These are phyloP conservation scores for Clitopilus hobsonii DNA, from an alignment of 768 basidiomycete genomes.

Conservation along the genomic window DNA sequence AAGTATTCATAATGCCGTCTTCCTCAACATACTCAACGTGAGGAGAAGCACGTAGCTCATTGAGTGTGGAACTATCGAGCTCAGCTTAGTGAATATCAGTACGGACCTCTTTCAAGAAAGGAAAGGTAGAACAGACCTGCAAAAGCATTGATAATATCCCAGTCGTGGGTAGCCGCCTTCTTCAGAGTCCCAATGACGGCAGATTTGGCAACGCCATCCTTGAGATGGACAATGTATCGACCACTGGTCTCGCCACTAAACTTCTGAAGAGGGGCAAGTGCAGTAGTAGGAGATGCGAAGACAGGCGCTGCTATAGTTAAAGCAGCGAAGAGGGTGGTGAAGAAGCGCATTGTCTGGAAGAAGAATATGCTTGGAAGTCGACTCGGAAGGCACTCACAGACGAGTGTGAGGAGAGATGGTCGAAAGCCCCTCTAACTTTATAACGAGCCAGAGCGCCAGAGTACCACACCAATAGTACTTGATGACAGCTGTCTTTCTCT, in stretches of 20 bases:
- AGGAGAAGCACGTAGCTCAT: conserved; percentile 14
- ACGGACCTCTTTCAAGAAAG: background rate
- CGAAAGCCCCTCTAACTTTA: background rate
- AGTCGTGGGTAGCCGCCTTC: conserved; percentile 13
- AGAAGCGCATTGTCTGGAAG: conserved; percentile 7
- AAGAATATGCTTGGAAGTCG: background rate
- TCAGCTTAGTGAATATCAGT: conserved; percentile 2
- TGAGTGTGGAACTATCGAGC: conserved; percentile 13
- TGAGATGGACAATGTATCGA: conserved; percentile 25
- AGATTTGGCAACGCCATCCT: conserved; percentile 17
- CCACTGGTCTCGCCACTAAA: conserved; percentile 20
- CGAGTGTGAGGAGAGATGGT: background rate
- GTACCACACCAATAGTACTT: background rate
- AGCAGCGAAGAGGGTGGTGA: conserved; percentile 4
- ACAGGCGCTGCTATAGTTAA: conserved; percentile 8
- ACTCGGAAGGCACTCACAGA: conserved; percentile 2
- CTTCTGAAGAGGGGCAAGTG: conserved; percentile 16
- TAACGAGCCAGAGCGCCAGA: background rate
- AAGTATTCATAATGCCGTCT: conserved; percentile 20
- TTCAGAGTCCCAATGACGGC: conserved; percentile 9
- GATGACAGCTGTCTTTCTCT: background rate
- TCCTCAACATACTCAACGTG: conserved; percentile 19
- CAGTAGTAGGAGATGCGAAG: conserved; percentile 12
- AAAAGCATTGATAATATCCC: conserved; percentile 25
- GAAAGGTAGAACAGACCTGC: conserved; percentile 17